A percentile compares a stretch with the other conserved stretches of the same genome.
These are phyloP conservation scores for Chaetothyriales sp. DNA, from an alignment of 2,329 filamentous ascomycete genomes.

Conservation along the genomic window DNA sequence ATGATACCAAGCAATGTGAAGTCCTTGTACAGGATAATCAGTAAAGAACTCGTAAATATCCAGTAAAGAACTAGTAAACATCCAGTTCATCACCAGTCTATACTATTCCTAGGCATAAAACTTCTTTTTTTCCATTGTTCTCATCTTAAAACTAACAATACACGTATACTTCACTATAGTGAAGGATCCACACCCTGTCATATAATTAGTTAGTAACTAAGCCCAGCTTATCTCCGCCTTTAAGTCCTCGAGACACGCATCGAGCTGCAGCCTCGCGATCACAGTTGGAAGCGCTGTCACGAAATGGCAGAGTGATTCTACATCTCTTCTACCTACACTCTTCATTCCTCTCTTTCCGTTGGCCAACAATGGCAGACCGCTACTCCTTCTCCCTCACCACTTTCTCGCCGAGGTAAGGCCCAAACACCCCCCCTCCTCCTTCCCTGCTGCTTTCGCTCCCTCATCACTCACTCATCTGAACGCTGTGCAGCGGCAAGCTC, in stretches of 20 bases:
- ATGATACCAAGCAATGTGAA: too few species aligned
- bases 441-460: slow-evolving; percentile 4
- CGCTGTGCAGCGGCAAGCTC: slow-evolving; percentile 68
- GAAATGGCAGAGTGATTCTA: background rate
- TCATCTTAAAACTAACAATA: too few species aligned
- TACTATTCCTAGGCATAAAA: too few species aligned
- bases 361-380: slow-evolving; percentile 71
- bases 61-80: too few species aligned
- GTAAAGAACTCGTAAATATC: too few species aligned
- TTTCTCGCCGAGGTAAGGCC: slow-evolving; percentile 89
- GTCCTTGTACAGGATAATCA: too few species aligned
- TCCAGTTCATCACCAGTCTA: too few species aligned
- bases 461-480: slow-evolving; percentile 30
- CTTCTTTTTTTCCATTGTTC: too few species aligned
- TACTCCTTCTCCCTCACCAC: slow-evolving; percentile 99
- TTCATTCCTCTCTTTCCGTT: background rate
- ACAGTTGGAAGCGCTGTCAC: background rate
- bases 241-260: background rate
- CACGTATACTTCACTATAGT: too few species aligned
- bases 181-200: too few species aligned
- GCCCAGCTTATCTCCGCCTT: background rate
- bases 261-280: background rate
- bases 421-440: slow-evolving; percentile 14
- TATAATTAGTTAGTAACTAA: too few species aligned
- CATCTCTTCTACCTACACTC: background rate